Conservation (phyloP, 192 early-diverging fungal species). For the Pilobolus umbonatus region DNA sequence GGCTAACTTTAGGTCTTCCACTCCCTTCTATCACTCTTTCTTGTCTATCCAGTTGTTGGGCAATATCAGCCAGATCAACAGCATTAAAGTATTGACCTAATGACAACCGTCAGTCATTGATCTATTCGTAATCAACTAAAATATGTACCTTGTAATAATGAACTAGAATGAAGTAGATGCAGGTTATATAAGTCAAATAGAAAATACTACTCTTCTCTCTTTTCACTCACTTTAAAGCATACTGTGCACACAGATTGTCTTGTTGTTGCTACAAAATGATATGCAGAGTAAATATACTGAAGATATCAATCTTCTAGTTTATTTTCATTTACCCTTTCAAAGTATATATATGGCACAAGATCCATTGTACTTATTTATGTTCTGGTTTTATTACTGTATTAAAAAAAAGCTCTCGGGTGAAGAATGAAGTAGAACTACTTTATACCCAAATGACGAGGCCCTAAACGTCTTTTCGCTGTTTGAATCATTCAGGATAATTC, state of each 20-base stretch:
- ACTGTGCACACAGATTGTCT: conserved; percentile 76
- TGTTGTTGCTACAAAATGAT: conserved; percentile 60
- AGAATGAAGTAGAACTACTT: no score
- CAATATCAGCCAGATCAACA: conserved; percentile 69
- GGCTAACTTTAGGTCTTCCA: conserved; percentile 24
- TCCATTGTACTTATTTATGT: conserved; percentile 21
- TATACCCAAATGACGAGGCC: no score
- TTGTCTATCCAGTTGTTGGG: conserved; percentile 55
- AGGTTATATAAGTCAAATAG: not conserved
- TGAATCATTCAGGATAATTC: conserved; percentile 7
- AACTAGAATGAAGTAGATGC: not conserved
- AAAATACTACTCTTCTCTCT: not conserved
- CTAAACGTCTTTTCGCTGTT: not conserved
- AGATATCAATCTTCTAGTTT: not conserved
- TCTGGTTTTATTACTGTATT: no score
- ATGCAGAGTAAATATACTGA: not conserved
- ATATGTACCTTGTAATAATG: conserved; percentile 10
- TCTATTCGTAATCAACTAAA: not conserved
- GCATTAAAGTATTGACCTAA: conserved; percentile 68
- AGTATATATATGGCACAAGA: conserved; percentile 24
- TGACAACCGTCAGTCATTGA: not conserved
- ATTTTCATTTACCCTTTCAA: conserved; percentile 26
- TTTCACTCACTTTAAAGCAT: conserved; percentile 58
- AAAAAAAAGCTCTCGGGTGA: no score
- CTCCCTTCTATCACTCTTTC: conserved; percentile 46